Evolutionary conservation across 2,329 filamentous ascomycete species (phyloP), one percentile per base, ranked within the genome.

Genomic region (Leptographium radiaticola): DNA sequence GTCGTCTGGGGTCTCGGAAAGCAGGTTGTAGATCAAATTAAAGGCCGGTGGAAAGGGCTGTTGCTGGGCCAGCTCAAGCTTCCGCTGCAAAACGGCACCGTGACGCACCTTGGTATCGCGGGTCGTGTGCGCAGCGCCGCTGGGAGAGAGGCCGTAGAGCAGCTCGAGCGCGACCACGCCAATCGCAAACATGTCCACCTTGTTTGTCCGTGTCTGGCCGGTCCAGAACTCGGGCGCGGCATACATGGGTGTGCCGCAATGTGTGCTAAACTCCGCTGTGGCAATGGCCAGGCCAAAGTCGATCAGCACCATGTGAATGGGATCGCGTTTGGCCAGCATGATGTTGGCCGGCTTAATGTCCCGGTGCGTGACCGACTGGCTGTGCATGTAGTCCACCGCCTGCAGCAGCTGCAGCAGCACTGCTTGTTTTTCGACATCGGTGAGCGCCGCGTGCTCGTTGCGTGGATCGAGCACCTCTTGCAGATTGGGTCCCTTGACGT

Each of bases 261-360:
- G 20, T 15, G 44, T 43, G 5, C 39, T 20, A 31, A 55, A 55
- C 36, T 25, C 13, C 44, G n/a, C 18, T 16, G 33, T 18, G 20
- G n/a, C 40, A 8, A 47, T 56, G 2, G 54, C 52, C 15, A 48
- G 30, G 36, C 50, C 53, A 46, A 57, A 55, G 42, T 57, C 55
- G 18, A 55, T 51, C 13, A 57, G 51, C 36, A 51, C 46, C 16
- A 52, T 38, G 33, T 34, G 33, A 4, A 48, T 20, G 33, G 53
- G 53, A 7, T 49, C 36, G 8, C 48, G 44, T 30, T 38, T 38
- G 6, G 30, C 25, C 4, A 57, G 18, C 30, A 57, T 52, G 16
- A 55, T 46, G 20, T 57, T 57, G 42, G 50, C 56, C 9, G 59
- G 59, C 55, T 61, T 53, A 44, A 57, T 49, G 31, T 57, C 53